Conservation (phyloP, 768 basidiomycete species). For the Pluteus cervinus region DNA sequence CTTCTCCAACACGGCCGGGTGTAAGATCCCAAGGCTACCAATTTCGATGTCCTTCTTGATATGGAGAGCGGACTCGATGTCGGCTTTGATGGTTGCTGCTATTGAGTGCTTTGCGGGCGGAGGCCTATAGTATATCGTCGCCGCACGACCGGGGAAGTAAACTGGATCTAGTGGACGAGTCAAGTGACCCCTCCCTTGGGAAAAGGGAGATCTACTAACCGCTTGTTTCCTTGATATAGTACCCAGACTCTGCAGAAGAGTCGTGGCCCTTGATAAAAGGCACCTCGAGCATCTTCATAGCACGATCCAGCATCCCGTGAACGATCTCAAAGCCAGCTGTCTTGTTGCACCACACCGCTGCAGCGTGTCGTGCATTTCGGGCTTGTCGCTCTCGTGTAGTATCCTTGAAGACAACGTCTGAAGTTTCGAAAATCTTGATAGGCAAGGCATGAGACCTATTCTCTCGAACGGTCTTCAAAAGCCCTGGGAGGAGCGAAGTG, state of each 20-base stretch:
- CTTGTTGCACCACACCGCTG: conserved; percentile 94
- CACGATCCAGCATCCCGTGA: conserved; percentile 89
- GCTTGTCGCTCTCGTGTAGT: conserved; percentile 69
- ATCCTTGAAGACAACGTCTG: conserved; percentile 93
- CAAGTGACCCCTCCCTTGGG: not conserved
- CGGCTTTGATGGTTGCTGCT: conserved; percentile 31
- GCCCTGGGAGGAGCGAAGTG: conserved; percentile 90
- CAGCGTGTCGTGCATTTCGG: conserved; percentile 83
- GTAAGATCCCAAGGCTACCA: conserved; percentile 89
- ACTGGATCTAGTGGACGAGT: conserved; percentile 59
- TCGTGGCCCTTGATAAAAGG: conserved; percentile 64
- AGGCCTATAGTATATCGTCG: conserved; percentile 82
- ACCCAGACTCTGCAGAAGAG: conserved; percentile 60
- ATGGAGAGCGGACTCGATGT: conserved; percentile 38
- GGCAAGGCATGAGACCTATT: conserved; percentile 92
- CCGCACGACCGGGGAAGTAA: conserved; percentile 94
- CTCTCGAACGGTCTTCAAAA: conserved; percentile 95
- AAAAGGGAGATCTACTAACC: conserved; percentile 45
- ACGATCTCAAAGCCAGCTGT: conserved; percentile 96
- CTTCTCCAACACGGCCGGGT: conserved; percentile 85
- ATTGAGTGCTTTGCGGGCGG: conserved; percentile 28
- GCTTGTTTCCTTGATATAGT: conserved; percentile 83
- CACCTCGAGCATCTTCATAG: conserved; percentile 95
- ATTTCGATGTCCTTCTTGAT: conserved; percentile 60
- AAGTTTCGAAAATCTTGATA: conserved; percentile 88